Conservation (phyloP, 148 eudicot species). For the Dysphania ambrosioides region DNA sequence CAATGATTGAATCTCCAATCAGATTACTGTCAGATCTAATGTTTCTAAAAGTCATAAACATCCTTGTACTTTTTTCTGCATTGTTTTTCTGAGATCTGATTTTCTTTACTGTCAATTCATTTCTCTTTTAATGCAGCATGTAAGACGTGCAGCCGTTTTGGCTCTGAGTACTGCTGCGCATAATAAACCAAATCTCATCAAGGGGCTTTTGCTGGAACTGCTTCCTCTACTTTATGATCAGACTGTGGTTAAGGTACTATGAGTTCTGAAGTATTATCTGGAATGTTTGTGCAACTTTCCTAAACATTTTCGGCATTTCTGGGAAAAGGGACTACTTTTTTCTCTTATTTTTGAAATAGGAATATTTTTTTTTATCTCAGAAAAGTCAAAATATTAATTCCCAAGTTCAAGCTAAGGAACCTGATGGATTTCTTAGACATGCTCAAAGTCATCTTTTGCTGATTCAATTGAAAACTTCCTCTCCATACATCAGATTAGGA, state of each 20-base stretch:
- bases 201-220: constrained; percentile 84
- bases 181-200: constrained; percentile 91
- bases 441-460: too few species aligned
- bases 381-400: too few species aligned
- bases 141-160: constrained; percentile 96
- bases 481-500: too few species aligned
- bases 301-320: neutral
- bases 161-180: constrained; percentile 96
- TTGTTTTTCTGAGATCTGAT: neutral
- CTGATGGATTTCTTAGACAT: too few species aligned
- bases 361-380: too few species aligned
- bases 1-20: neutral
- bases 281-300: neutral
- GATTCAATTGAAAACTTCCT: too few species aligned
- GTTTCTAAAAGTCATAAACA: neutral
- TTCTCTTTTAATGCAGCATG: constrained; percentile 59
- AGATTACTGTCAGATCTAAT: neutral
- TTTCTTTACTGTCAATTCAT: neutral
- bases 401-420: too few species aligned
- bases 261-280: neutral
- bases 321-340: too few species aligned
- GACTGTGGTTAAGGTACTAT: constrained; percentile 77
- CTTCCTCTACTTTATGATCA: constrained; percentile 96
- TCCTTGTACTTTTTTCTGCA: neutral
- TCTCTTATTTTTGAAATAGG: too few species aligned